Percentiles rank a stretch among this genome's conserved stretches.
Evolutionary conservation across 2,329 filamentous ascomycete genomes (phyloP).

Genomic region (Aureobasidium sp.): DNA sequence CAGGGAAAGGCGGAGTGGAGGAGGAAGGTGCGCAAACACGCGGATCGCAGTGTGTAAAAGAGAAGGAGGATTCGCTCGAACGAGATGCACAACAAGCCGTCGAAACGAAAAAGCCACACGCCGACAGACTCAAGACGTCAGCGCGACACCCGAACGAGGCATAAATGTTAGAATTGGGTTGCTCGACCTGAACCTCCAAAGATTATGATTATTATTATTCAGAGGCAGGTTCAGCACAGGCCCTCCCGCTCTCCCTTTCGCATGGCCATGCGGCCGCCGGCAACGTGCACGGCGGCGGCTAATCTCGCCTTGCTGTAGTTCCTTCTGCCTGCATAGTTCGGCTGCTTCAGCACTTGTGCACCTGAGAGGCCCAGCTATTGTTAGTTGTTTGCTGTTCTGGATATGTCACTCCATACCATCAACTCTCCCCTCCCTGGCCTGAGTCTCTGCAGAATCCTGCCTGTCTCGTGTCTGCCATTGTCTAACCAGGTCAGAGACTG

Average conservation of each 20-base stretch:
- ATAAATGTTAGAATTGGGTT: conserved; percentile 2
- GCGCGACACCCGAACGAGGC: conserved; percentile 5
- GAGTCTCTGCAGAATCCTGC: background rate
- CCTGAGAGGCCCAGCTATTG: background rate
- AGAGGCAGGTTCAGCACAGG: conserved; percentile 7
- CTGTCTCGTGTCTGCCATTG: background rate
- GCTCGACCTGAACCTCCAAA: conserved; percentile 4
- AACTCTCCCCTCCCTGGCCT: background rate
- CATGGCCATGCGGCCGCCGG: conserved; percentile 6
- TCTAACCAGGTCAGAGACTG: background rate
- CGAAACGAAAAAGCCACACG: conserved; percentile 2
- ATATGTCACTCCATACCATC: background rate
- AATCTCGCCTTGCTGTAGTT: conserved; percentile 12
- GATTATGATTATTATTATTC: conserved; percentile 9
- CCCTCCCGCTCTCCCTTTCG: conserved; percentile 11
- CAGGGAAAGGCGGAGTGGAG: background rate
- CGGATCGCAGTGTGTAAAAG: background rate
- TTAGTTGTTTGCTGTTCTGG: background rate
- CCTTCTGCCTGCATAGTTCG: conserved; percentile 8
- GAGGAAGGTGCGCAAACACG: conserved; percentile 6
- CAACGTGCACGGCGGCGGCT: conserved; percentile 10
- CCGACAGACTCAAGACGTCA: conserved; percentile 11
- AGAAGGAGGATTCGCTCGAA: background rate
- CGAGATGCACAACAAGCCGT: background rate
- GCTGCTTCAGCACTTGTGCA: conserved; percentile 6